Percentiles rank a stretch among this genome's conserved stretches.
phyloP scores from a whole-genome alignment of 371 early-diverging fungal species.

The Syncephalis fuscata region DNA sequence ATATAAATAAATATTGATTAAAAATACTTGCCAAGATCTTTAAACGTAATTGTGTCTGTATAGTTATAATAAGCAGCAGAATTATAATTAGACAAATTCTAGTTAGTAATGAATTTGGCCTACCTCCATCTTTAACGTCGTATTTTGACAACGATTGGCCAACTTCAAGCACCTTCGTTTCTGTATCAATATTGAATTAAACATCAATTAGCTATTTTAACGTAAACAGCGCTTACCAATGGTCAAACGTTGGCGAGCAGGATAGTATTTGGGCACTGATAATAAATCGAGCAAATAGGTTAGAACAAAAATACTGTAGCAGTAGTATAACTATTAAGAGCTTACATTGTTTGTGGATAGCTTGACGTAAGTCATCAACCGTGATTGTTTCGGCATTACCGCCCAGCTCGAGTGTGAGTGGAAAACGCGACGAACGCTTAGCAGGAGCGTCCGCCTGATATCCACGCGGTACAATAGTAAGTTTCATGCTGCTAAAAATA shows the following conservation, averaged over 20 bases:
- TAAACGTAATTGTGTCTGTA: slow-evolving; percentile 41
- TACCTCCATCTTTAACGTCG: slow-evolving; percentile 35
- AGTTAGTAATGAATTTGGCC: background rate
- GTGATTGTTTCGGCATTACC: no score
- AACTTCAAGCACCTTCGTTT: slow-evolving; percentile 21
- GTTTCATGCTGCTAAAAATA: no score
- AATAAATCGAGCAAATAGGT: no score
- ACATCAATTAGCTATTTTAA: background rate
- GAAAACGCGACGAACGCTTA: no score
- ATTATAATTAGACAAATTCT: background rate
- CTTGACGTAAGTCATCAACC: no score
- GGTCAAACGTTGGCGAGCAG: slow-evolving; percentile 67
- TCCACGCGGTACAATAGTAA: no score
- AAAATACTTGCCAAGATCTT: slow-evolving; percentile 57
- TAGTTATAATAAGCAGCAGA: background rate
- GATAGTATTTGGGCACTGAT: slow-evolving; percentile 37
- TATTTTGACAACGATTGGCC: slow-evolving; percentile 37
- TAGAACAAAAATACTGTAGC: no score
- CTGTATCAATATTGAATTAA: background rate
- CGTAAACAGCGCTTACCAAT: slow-evolving; percentile 17
- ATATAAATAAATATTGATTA: no score
- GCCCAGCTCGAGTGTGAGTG: no score
- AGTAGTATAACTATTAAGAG: no score
- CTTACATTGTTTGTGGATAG: slow-evolving; percentile 1
- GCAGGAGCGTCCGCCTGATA: no score